Evolutionary conservation across 2,329 filamentous ascomycete genomes (phyloP).

Genomic region (Raffaelea ambrosiae): DNA sequence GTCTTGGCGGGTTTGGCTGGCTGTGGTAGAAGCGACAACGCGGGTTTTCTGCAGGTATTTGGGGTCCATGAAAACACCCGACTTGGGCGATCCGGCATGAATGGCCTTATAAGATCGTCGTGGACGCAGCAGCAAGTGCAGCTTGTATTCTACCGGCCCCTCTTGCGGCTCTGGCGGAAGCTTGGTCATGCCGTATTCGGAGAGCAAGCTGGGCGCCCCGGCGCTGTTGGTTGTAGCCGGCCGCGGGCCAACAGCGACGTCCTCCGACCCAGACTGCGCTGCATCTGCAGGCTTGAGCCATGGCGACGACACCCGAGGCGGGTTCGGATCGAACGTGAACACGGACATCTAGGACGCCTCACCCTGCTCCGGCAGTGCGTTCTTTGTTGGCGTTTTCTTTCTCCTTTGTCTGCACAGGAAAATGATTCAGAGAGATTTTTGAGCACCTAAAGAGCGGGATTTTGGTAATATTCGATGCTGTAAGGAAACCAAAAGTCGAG

Average conservation of each 20-base stretch:
- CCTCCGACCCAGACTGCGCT: constrained; percentile 10
- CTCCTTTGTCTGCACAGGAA: not conserved
- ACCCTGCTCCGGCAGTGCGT: not conserved
- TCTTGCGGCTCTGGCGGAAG: constrained; percentile 87
- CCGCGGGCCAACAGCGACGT: constrained; percentile 11
- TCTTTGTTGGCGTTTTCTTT: not conserved
- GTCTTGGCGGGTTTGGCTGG: constrained; percentile 65
- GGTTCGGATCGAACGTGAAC: constrained; percentile 88
- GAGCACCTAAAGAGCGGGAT: not conserved
- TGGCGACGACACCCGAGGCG: constrained; percentile 79
- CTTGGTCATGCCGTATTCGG: constrained; percentile 61
- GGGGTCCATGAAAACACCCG: constrained; percentile 18
- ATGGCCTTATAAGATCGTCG: constrained; percentile 64
- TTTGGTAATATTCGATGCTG: not conserved
- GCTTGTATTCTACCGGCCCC: constrained; percentile 92
- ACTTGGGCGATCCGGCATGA: constrained; percentile 22
- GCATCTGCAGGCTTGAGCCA: constrained; percentile 57
- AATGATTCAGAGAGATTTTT: not conserved
- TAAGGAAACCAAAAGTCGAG: constrained; percentile 1
- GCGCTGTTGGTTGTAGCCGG: constrained; percentile 13
- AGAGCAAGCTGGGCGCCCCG: constrained; percentile 31
- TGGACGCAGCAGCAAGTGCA: constrained; percentile 77
- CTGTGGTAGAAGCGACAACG: constrained; percentile 13
- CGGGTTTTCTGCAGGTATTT: constrained; percentile 18
- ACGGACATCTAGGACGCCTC: constrained; percentile 58